phyloP scores from a whole-genome alignment of 805 yeast species.

The Cyberlindnera euphorbiiphila region DNA sequence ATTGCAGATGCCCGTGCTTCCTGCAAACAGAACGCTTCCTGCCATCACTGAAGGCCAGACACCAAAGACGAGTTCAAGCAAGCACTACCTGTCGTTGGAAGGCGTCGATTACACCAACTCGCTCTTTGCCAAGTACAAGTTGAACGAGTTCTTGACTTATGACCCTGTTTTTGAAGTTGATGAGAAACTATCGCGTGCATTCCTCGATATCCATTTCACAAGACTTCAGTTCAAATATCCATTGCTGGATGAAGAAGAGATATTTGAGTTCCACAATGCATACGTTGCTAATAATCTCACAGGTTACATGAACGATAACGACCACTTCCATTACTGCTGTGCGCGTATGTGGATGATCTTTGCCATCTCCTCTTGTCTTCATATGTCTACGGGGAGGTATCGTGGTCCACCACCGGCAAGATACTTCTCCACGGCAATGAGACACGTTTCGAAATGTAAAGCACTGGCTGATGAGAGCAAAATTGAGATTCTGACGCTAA shows the following conservation, averaged over 20 bases:
- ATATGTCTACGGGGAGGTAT: constrained; percentile 54
- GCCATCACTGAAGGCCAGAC: constrained; percentile 9
- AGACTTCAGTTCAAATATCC: constrained; percentile 57
- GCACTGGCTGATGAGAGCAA: constrained; percentile 40
- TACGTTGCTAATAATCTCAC: constrained; percentile 36
- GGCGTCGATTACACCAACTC: constrained; percentile 38
- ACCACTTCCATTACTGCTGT: constrained; percentile 48
- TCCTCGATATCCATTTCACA: constrained; percentile 52
- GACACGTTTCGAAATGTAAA: constrained; percentile 48
- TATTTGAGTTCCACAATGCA: constrained; percentile 46
- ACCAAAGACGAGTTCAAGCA: constrained; percentile 2
- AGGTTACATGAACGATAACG: constrained; percentile 35
- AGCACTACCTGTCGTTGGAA: constrained; percentile 26
- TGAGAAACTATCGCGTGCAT: constrained; percentile 43
- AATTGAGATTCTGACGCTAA: constrained; percentile 48
- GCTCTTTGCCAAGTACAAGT: constrained; percentile 43
- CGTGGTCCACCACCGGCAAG: constrained; percentile 51
- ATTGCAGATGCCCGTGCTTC: constrained; percentile 12
- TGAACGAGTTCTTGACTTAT: constrained; percentile 40
- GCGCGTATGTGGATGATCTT: constrained; percentile 55
- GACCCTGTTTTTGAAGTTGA: constrained; percentile 54
- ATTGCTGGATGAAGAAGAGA: constrained; percentile 47
- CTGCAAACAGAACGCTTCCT: constrained; percentile 17
- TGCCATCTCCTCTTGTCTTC: constrained; percentile 48
- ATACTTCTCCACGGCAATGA: constrained; percentile 55